Conservation (phyloP, 1,139 yeast genomes). For the Meyerozyma smithsonii region DNA sequence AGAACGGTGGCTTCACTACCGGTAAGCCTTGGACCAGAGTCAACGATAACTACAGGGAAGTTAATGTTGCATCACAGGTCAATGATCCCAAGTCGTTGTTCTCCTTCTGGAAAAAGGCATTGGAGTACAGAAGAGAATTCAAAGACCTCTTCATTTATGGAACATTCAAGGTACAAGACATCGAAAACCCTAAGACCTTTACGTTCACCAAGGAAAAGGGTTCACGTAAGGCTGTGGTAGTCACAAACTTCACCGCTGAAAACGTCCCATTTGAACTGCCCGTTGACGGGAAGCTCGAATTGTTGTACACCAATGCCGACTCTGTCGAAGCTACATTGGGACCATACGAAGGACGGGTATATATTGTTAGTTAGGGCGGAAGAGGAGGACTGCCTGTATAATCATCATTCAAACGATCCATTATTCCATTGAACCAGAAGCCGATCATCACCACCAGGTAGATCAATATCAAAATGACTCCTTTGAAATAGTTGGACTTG, state of each 20-base stretch:
- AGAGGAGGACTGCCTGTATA: slow-evolving; percentile 7
- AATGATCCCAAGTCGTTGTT: slow-evolving; percentile 18
- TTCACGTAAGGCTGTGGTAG: slow-evolving; percentile 12
- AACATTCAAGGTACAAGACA: slow-evolving; percentile 13
- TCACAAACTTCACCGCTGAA: slow-evolving; percentile 14
- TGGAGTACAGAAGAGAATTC: slow-evolving; percentile 14
- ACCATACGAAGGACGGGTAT: slow-evolving; percentile 2
- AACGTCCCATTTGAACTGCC: slow-evolving; percentile 8
- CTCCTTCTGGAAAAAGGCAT: slow-evolving; percentile 17
- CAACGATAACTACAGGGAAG: slow-evolving; percentile 17
- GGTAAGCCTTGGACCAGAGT: slow-evolving; percentile 22
- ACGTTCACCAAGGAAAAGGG: slow-evolving; percentile 12
- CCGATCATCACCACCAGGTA: slow-evolving; percentile 78
- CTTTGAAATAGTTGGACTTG: slow-evolving; percentile 92
- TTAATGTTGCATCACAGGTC: slow-evolving; percentile 19
- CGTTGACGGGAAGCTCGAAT: slow-evolving; percentile 9
- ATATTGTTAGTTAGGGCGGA: background rate
- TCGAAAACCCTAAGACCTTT: slow-evolving; percentile 14
- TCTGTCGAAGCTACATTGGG: slow-evolving; percentile 9
- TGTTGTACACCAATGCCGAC: slow-evolving; percentile 10
- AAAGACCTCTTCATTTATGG: slow-evolving; percentile 18
- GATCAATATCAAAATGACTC: slow-evolving; percentile 78
- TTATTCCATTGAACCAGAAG: slow-evolving; percentile 60
- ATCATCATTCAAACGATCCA: slow-evolving; percentile 35
- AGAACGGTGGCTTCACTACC: slow-evolving; percentile 18